Base-by-base conservation (phyloP, 257 asterid species). In the Haberlea rhodopensis region DNA sequence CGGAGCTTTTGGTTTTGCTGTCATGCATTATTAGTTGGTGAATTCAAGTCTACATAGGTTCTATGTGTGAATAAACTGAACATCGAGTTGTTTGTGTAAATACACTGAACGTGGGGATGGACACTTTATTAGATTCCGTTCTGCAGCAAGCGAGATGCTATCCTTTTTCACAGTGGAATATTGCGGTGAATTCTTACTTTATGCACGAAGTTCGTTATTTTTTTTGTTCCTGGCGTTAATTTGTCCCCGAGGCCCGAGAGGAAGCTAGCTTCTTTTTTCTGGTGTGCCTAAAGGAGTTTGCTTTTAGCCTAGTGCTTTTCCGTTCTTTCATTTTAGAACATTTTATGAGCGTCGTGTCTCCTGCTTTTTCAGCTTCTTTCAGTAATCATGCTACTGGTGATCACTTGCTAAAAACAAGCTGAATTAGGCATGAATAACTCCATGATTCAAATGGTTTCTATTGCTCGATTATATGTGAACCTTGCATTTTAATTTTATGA, bases 401-500 rank as follows among this genome's bases (percentile, higher is more conserved):
- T 43, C 57, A 43, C 19, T 29, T 13, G 55, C 56, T 62, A 27
- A 32, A 57, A 57, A 71, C 65, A 34, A 58, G 60, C 16, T 59
- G 45, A 57, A 58, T 20, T 60, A 57, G 70, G 68, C 51, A 20
- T 66, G 61, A 55, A 23, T 56, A 16, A 20, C 45, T 65, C 63
- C 53, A 24, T 53, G 48, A 53, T 28, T 31, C 27, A 11, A 15
- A 22, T 57, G 23, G 54, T 19, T 58, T 56, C 28, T 23, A 29
- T 16, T 19, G 25, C 60, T 59, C 53, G 29, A 43, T 54, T 43
- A 27, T 58, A 57, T 68, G 34, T 20, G 26, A 22, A 34, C 4
- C 67, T 73, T 37, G 54, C 25, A 57, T 77, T 57, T 53, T 34
- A 53, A 16, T 49, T 64, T 52, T 66, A 53, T 66, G 75, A 31